Evolutionary conservation across 306 rosid species (phyloP).

Genomic region (Prinsepia uniflora): DNA sequence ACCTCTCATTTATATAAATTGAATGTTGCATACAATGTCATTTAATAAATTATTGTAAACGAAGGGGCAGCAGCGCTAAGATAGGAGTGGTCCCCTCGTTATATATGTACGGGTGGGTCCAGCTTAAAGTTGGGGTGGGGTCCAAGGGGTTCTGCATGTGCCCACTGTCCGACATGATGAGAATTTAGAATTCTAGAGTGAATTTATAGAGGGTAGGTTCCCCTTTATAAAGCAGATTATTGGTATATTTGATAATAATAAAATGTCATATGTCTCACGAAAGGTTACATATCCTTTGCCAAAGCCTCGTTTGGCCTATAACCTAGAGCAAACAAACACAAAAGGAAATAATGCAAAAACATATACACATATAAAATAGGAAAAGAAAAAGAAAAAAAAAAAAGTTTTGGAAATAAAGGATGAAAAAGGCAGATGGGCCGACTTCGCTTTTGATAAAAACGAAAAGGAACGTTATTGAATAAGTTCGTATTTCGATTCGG

Average conservation of each 20-base stretch:
- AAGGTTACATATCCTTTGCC: slow-evolving; percentile 31
- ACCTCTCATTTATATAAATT: no score
- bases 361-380: not conserved
- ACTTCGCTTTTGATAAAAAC: no score
- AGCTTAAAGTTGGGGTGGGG: slow-evolving; percentile 15
- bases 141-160: slow-evolving; percentile 39
- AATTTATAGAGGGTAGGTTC: slow-evolving; percentile 18
- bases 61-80: not conserved
- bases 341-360: not conserved
- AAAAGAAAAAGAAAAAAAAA: not conserved
- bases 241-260: slow-evolving; percentile 41
- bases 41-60: not conserved
- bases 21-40: no score
- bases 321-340: not conserved
- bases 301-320: not conserved
- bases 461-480: not conserved
- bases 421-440: no score
- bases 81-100: not conserved
- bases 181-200: slow-evolving; percentile 32
- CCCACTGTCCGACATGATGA: slow-evolving; percentile 47
- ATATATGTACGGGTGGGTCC: not conserved
- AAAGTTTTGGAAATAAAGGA: not conserved
- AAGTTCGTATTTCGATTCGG: no score
- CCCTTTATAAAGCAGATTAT: slow-evolving; percentile 44
- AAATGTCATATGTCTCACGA: slow-evolving; percentile 46